Evolutionary conservation across 2,329 filamentous ascomycete species (phyloP).

Genomic region (Trichoderma brevicompactum): DNA sequence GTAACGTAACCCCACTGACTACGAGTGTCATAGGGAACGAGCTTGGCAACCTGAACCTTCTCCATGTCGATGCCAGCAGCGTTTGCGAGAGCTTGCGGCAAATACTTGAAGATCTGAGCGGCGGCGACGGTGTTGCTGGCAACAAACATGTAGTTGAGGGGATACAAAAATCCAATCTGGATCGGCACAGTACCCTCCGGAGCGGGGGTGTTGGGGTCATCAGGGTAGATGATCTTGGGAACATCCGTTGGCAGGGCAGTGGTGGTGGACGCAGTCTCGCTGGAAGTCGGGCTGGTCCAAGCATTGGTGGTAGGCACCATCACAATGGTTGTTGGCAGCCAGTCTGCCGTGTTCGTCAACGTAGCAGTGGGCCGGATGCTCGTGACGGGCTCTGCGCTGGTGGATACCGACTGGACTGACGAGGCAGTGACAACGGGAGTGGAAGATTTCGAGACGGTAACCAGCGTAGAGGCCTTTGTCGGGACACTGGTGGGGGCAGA

Average conservation of each 20-base stretch:
- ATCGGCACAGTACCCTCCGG: constrained; percentile 72
- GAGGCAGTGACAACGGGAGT: constrained; percentile 11
- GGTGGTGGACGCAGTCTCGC: constrained; percentile 48
- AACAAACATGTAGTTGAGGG: constrained; percentile 84
- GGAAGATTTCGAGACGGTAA: constrained; percentile 17
- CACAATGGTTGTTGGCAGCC: constrained; percentile 65
- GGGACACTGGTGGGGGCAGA: neutral
- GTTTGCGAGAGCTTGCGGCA: constrained; percentile 72
- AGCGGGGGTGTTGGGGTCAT: constrained; percentile 54
- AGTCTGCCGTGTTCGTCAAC: constrained; percentile 50
- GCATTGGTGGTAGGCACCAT: constrained; percentile 53
- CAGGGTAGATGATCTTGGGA: constrained; percentile 76
- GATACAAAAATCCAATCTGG: constrained; percentile 82
- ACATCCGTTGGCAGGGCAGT: constrained; percentile 67
- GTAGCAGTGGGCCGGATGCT: constrained; percentile 50
- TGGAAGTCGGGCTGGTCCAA: constrained; percentile 39
- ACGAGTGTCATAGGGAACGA: constrained; percentile 77
- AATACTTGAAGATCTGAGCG: constrained; percentile 79
- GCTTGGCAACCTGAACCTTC: constrained; percentile 68
- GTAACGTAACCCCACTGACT: constrained; percentile 75
- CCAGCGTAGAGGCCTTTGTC: neutral
- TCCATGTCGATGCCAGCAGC: constrained; percentile 60
- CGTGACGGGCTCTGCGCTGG: constrained; percentile 40
- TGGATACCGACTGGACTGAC: constrained; percentile 12
- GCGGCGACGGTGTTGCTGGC: constrained; percentile 71